Evolutionary conservation across 176 grass and related monocot genomes (phyloP), one percentile per base, ranked within the genome.

Genomic region (Hordeum marinum): DNA sequence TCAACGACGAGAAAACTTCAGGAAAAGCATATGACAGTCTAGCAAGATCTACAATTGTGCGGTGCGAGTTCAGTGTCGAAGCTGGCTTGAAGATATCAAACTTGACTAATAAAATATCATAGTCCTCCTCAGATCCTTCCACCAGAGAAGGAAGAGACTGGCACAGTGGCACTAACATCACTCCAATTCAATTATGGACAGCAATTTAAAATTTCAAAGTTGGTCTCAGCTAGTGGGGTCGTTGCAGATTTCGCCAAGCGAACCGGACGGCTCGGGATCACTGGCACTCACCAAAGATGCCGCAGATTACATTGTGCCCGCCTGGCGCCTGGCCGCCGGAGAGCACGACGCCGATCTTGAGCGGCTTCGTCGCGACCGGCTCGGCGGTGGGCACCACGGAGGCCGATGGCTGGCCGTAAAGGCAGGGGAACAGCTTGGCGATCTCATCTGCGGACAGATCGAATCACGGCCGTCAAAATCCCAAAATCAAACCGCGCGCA

Each of bases 221-320:
- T 62, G 41, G 70, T 40, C 65, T 11, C 13, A 6, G n/a, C 8
- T 36, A 36, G 20, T 39, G 40, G 3, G 3, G 60, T 11, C 17
- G 7, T 59, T 9, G 11, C 29, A 8, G 17, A 4, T 57, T 59
- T 18, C 4, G 2, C n/a, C 8, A 60, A 50, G 55, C 7, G 24
- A 54, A 37, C 9, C 9, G 0, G 1, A 46, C 12, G 75, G 35
- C 1, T 35, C n/a, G 29, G 20, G 68, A 59, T 18, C 46, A 76
- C 0, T 21, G 4, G 64, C 8, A 26, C 88, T 85, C 43, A 98
- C 96, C 96, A 7, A 99, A 99, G 70, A 99, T 96, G 54, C 96
- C 93, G 79, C 90, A 92, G 84, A 99, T 99, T n/a, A 99, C 93
- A 92, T 99, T 99, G 86, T 99, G 96, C 0, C 96, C 96, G 18